These are phyloP conservation scores for Kluyveromyces aestuarii DNA, from an alignment of 805 yeast genomes.

Conservation along the genomic window DNA sequence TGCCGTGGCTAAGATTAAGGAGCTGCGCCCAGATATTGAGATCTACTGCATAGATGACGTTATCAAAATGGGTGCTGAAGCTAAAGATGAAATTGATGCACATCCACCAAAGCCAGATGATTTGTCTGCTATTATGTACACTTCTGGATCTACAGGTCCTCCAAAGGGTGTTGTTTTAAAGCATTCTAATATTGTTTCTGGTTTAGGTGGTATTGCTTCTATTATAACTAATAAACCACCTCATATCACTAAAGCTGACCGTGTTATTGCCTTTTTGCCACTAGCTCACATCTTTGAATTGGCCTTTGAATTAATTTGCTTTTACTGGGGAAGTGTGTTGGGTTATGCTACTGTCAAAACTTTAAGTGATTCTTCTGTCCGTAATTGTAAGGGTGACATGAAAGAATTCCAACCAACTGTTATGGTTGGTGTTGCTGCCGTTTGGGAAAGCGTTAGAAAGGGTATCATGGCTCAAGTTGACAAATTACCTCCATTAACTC, in stretches of 20 bases:
- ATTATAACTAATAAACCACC: conserved; percentile 41
- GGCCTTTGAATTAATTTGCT: conserved; percentile 67
- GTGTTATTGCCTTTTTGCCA: conserved; percentile 82
- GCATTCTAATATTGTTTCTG: conserved; percentile 66
- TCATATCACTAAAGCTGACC: conserved; percentile 46
- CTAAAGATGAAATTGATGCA: conserved; percentile 33
- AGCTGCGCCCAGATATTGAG: conserved; percentile 68
- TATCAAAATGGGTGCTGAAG: conserved; percentile 49
- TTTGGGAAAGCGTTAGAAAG: conserved; percentile 93
- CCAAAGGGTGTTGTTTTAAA: conserved; percentile 70
- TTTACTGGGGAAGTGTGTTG: conserved; percentile 83
- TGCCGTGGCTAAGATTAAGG: conserved; percentile 51
- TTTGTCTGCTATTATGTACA: conserved; percentile 58
- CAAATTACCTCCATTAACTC: conserved; percentile 54
- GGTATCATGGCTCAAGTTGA: conserved; percentile 75
- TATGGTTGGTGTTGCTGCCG: conserved; percentile 98
- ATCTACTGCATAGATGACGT: conserved; percentile 60
- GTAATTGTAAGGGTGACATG: conserved; percentile 84
- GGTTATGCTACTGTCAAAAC: conserved; percentile 95
- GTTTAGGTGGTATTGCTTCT: conserved; percentile 72
- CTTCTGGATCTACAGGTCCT: conserved; percentile 71
- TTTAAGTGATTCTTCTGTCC: conserved; percentile 69
- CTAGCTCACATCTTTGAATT: conserved; percentile 94
- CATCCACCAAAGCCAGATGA: conserved; percentile 40
- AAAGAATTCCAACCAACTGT: conserved; percentile 79